A percentile compares a stretch with the other conserved stretches of the same genome.
phyloP scores from a whole-genome alignment of 495 filamentous ascomycete species.

The Penicillium steckii region DNA sequence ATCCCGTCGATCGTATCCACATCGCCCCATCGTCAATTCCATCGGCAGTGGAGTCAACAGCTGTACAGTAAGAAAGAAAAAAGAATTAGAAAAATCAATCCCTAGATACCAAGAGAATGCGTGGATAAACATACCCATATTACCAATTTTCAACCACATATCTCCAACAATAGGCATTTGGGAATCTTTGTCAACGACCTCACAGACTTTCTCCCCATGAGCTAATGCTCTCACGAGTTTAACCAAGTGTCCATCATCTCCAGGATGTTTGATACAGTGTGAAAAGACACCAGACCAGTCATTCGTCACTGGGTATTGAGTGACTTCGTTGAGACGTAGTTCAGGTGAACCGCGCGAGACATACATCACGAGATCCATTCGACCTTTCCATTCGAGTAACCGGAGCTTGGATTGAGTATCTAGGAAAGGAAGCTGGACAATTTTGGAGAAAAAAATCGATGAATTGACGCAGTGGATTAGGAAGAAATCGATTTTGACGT shows the following conservation, averaged over 20 bases:
- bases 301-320: constrained; percentile 40
- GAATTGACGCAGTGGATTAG: constrained; percentile 67
- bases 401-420: constrained; percentile 53
- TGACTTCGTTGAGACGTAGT: constrained; percentile 54
- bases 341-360: constrained; percentile 57
- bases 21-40: constrained; percentile 9
- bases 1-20: constrained; percentile 38
- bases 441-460: constrained; percentile 60
- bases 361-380: constrained; percentile 67
- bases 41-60: constrained; percentile 32
- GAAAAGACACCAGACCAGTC: constrained; percentile 58
- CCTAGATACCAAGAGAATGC: constrained; percentile 55
- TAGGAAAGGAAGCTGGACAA: constrained; percentile 39
- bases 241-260: constrained; percentile 77
- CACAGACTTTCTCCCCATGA: constrained; percentile 51
- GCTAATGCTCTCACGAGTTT: constrained; percentile 71
- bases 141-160: constrained; percentile 69
- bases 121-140: constrained; percentile 56
- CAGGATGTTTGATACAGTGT: constrained; percentile 45
- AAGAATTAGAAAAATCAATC: constrained; percentile 58
- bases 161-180: constrained; percentile 57
- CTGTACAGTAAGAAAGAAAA: constrained; percentile 22
- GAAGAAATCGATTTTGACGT: constrained; percentile 78
- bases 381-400: constrained; percentile 73
- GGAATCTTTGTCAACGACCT: constrained; percentile 36